Evolutionary conservation across 495 filamentous ascomycete genomes (phyloP), one percentile per base, ranked within the genome.

Genomic region (Filosporella fistucella): DNA sequence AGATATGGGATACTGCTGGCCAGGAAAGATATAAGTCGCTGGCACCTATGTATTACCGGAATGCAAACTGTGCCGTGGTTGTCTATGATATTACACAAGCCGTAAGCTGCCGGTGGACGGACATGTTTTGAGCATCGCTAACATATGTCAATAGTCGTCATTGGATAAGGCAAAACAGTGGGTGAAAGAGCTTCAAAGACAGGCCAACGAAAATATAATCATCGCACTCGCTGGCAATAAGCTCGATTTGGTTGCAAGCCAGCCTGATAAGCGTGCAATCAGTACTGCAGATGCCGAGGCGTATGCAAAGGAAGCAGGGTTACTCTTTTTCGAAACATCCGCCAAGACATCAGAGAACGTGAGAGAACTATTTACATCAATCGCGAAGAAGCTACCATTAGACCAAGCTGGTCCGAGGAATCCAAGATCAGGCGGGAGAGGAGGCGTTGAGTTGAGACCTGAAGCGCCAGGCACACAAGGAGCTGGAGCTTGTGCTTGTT

Each of bases 81-180:
- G 93, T 98, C 51, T 98, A 98, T 69, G 93, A 98, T 69, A 96
- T 98, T 62, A 96, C 93, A 42, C 93, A 97, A 82, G 88, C 94
- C 51, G 93, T 98, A 82, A 45, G 49, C 10, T 28, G 28, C 55
- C 41, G 29, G n/a, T 29, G 12, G 24, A 38, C 20, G 36, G 16
- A 25, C 0, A 13, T 12, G 7, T 16, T 23, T 18, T 12, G 10
- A 9, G 43, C 6, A 29, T 25, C 7, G 18, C 47, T 49, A 36
- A 49, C 28, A 35, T 35, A 14, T 33, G 14, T 13, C n/a, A 16
- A 32, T 61, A 98, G 93, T 78, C 89, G 51, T 97, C 94, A 5
- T 73, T 98, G 47, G 93, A 98, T 69, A 98, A 98, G 74, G 93
- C 93, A 47, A 98, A 98, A 65, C 82, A 89, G 24, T 98, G 93